Evolutionary conservation across 805 yeast species (phyloP).

Genomic region (Starmerella tilneyi): DNA sequence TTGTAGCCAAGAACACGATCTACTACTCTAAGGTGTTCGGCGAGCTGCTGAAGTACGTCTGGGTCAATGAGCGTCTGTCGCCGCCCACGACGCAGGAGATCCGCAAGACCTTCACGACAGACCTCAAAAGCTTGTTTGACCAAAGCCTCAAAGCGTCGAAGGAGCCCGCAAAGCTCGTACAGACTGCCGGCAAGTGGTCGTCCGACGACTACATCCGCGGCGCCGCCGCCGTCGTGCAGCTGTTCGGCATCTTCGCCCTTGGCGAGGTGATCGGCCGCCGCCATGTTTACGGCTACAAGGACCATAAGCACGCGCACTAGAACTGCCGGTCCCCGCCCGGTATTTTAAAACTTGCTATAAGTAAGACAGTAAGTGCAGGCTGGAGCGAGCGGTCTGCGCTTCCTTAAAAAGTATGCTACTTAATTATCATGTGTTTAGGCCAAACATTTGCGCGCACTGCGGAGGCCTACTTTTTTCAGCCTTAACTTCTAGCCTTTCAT

Average conservation of each 20-base stretch:
- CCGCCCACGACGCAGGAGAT: constrained; percentile 77
- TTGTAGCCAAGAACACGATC: constrained; percentile 44
- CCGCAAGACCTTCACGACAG: constrained; percentile 54
- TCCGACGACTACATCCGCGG: constrained; percentile 53
- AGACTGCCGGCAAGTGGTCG: constrained; percentile 39
- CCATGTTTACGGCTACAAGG: constrained; percentile 69
- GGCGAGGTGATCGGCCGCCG: constrained; percentile 98
- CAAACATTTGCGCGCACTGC: no score
- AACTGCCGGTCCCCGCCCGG: no score
- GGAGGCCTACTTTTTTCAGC: no score
- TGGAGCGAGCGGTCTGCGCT: no score
- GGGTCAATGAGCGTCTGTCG: constrained; percentile 82
- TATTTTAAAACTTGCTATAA: no score
- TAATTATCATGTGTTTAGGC: no score
- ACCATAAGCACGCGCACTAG: constrained; percentile 16
- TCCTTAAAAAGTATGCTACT: no score
- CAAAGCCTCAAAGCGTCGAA: constrained; percentile 15
- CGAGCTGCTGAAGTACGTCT: constrained; percentile 64
- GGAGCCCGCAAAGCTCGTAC: constrained; percentile 52
- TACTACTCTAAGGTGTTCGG: constrained; percentile 68
- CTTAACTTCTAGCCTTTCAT: no score
- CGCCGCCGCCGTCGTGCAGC: constrained; percentile 69
- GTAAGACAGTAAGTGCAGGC: no score
- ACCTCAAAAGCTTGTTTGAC: constrained; percentile 33
- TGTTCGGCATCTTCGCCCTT: constrained; percentile 80